phyloP scores from a whole-genome alignment of 805 yeast genomes.

The Spathaspora sp. region DNA sequence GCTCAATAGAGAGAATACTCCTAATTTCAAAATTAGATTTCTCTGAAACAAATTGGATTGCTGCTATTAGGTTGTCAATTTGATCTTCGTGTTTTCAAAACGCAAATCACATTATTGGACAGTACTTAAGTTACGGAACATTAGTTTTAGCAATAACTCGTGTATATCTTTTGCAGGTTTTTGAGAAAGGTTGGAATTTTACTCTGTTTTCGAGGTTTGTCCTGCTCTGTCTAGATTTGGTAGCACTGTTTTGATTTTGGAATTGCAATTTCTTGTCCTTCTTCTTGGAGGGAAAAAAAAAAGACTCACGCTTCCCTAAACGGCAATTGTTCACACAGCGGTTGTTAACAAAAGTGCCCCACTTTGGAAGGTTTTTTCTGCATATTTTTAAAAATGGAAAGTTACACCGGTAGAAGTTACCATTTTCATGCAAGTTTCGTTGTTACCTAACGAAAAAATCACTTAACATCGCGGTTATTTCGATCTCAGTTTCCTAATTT shows the following conservation, averaged over 20 bases:
- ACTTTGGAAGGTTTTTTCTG: neutral
- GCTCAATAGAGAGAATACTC: too few relatives aligned
- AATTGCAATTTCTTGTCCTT: neutral
- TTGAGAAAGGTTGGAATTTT: too few relatives aligned
- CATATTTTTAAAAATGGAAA: neutral
- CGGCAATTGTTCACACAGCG: neutral
- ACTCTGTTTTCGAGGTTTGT: too few relatives aligned
- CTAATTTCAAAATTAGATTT: too few relatives aligned
- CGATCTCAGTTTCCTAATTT: slow-evolving; percentile 4
- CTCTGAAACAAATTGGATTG: too few relatives aligned
- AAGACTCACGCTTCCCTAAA: neutral
- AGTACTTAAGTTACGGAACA: too few relatives aligned
- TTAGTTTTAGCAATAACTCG: too few relatives aligned
- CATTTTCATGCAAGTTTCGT: neutral
- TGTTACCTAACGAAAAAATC: slow-evolving; percentile 1
- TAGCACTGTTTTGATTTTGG: too few relatives aligned
- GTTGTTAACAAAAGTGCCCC: neutral
- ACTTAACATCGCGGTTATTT: slow-evolving; percentile 4
- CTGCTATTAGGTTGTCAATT: too few relatives aligned
- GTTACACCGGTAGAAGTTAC: neutral
- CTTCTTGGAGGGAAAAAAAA: neutral
- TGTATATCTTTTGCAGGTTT: too few relatives aligned
- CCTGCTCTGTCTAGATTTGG: neutral
- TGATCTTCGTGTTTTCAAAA: too few relatives aligned
- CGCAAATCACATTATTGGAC: too few relatives aligned